Percentiles rank a stretch among this genome's conserved stretches.
Conservation (phyloP, 768 basidiomycete genomes). For the Pisolithus orientalis region DNA sequence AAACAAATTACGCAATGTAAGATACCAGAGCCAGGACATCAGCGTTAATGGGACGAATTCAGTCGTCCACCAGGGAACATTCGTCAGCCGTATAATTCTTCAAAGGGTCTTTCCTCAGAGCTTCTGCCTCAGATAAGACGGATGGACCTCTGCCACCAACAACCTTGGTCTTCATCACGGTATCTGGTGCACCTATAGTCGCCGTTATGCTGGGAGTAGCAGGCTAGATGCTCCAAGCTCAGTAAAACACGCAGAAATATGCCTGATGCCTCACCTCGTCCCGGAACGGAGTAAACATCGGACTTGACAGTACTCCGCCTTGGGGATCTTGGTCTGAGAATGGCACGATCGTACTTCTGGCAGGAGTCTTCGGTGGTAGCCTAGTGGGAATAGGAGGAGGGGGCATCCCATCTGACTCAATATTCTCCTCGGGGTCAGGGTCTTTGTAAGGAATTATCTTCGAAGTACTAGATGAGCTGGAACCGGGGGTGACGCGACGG, state of each 20-base stretch:
- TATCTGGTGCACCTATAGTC: constrained; percentile 35
- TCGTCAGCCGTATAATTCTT: constrained; percentile 57
- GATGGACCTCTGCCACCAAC: constrained; percentile 35
- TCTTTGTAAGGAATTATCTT: constrained; percentile 66
- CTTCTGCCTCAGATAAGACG: constrained; percentile 65
- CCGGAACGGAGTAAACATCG: constrained; percentile 64
- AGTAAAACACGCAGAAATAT: not conserved
- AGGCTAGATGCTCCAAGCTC: constrained; percentile 12
- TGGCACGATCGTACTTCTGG: constrained; percentile 29
- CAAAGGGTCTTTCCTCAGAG: constrained; percentile 69
- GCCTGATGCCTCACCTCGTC: constrained; percentile 49
- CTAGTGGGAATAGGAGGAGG: constrained; percentile 34
- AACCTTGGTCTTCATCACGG: constrained; percentile 65
- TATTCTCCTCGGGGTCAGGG: constrained; percentile 38
- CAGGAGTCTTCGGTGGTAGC: constrained; percentile 30
- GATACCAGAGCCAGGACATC: not conserved
- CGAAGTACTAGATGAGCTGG: constrained; percentile 30
- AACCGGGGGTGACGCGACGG: constrained; percentile 43
- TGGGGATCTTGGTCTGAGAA: constrained; percentile 31
- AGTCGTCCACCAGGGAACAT: constrained; percentile 15
- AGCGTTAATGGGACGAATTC: constrained; percentile 7
- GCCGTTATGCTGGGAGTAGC: constrained; percentile 19
- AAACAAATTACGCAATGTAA: not conserved
- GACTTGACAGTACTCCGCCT: constrained; percentile 36
- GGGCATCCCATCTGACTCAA: constrained; percentile 20